Base-by-base conservation (phyloP, 2,329 filamentous ascomycete species). In the Apiospora kogelbergensis region DNA sequence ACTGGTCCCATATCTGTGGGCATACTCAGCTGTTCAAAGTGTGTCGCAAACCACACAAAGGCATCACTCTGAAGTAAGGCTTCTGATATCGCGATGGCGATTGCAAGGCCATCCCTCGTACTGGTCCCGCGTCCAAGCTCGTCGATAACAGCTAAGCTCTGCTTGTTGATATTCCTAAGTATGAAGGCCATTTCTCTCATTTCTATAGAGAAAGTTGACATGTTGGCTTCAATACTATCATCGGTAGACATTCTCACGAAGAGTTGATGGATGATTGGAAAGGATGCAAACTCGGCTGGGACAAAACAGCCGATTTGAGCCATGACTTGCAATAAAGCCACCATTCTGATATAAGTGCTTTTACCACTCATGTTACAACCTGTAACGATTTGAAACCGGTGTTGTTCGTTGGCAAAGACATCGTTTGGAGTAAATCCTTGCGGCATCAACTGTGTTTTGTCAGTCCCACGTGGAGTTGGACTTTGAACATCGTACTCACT, bases 301-400 rank as follows among this genome's bases (percentile, higher is more conserved):
- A 98, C 91, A 77, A 97, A 98, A 74, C 90, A 93, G 3, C 95
- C 95, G 66, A 98, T 90, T 75, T 99, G 96, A 0, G 94, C 94
- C 94, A 99, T 98, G 69, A 99, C 90, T 60, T 92, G 89, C 76
- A 97, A 89, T 41, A 99, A 83, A 0, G 95, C 93, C 30, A 97
- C 85, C 1, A 92, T 91, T 65, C 94, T 90, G 71, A 98, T 97
- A 76, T 98, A 98, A 0, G 95, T 99, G 72, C 93, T 97, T 79
- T 98, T 99, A 0, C 95, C 96, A 74, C 94, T 97, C 96, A 99
- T 99, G 75, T 99, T 99, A 78, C 93, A 97, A 3, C 96, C 95
- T 0, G 95, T 98, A 71, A 99, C 91, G 71, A 98, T 92, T 73
- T 98, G 95, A 75, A 98, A 97, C 1, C 95, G 89, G 44, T 90